phyloP scores from a whole-genome alignment of 164 flowering plant species.

The Macadamia tetraphylla region DNA sequence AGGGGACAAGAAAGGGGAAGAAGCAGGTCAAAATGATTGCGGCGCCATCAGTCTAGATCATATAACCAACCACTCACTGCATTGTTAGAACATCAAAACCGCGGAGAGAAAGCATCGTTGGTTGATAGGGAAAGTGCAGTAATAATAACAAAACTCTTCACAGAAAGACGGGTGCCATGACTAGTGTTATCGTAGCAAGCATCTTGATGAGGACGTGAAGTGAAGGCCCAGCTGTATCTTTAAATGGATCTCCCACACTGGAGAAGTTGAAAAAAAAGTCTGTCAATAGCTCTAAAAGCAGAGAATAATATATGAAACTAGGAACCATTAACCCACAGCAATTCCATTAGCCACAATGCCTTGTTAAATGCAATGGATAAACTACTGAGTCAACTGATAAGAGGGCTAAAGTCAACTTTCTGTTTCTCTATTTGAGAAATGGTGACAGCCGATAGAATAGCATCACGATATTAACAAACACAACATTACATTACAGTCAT shows the following conservation, averaged over 20 bases:
- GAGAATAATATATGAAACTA: not conserved
- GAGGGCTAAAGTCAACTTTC: not conserved
- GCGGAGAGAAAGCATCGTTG: not conserved
- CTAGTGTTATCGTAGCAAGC: conserved; percentile 95
- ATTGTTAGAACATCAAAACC: conserved; percentile 1
- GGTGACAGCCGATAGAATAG: not conserved
- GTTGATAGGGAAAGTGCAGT: not conserved
- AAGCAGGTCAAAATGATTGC: not conserved
- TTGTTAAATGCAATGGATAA: not conserved
- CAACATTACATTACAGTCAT: too few species aligned
- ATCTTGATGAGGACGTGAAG: conserved; percentile 94
- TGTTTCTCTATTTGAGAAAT: not conserved
- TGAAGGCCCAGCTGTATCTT: conserved; percentile 99
- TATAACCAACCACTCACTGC: not conserved
- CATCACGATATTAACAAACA: too few species aligned
- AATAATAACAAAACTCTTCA: conserved; percentile 28
- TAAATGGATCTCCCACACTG: conserved; percentile 99
- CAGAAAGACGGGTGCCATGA: conserved; percentile 92
- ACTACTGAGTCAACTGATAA: not conserved
- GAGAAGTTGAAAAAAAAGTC: conserved; percentile 9
- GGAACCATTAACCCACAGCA: too few species aligned
- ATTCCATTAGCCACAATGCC: not conserved
- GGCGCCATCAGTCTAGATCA: not conserved
- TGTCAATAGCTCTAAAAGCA: not conserved
- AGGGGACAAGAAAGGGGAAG: not conserved